Evolutionary conservation across 2,329 filamentous ascomycete species (phyloP).

Genomic region (Microsporum audouinii): DNA sequence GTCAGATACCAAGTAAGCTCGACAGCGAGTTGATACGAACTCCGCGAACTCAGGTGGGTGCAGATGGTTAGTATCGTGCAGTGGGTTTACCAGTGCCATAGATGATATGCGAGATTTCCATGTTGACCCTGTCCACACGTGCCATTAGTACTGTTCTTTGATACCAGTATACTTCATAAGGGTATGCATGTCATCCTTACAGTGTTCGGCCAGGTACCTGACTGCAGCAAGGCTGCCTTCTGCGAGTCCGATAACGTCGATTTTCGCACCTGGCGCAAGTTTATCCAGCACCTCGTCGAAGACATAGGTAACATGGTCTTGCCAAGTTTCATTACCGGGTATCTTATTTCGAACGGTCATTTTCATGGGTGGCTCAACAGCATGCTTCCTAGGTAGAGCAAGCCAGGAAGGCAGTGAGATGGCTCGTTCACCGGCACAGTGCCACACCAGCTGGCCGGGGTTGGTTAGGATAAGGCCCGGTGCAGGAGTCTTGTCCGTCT

Average conservation of each 20-base stretch:
- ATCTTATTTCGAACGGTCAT: slow-evolving; percentile 51
- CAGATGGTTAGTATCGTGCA: slow-evolving; percentile 24
- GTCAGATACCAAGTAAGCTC: slow-evolving; percentile 49
- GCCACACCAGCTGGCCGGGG: slow-evolving; percentile 65
- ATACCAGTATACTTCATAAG: not conserved
- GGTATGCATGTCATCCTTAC: slow-evolving; percentile 29
- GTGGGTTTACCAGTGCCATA: slow-evolving; percentile 31
- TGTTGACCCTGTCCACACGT: slow-evolving; percentile 23
- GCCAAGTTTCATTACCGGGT: slow-evolving; percentile 44
- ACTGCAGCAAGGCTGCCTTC: slow-evolving; percentile 51
- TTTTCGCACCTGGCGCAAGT: slow-evolving; percentile 40
- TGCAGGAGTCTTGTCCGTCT: slow-evolving; percentile 12
- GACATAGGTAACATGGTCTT: slow-evolving; percentile 54
- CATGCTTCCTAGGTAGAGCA: slow-evolving; percentile 49
- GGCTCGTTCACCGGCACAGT: slow-evolving; percentile 49
- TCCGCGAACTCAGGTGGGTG: slow-evolving; percentile 20
- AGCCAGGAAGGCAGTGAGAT: slow-evolving; percentile 50
- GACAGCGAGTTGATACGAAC: slow-evolving; percentile 42
- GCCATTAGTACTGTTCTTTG: not conserved
- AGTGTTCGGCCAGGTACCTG: slow-evolving; percentile 46
- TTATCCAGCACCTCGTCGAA: slow-evolving; percentile 52
- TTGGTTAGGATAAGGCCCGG: slow-evolving; percentile 65
- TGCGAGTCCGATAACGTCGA: slow-evolving; percentile 63
- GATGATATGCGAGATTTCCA: slow-evolving; percentile 32
- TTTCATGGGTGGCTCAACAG: slow-evolving; percentile 46